These are phyloP conservation scores for Auxenochlorella pyrenoidosa DNA, from an alignment of 139 green algal genomes.

Conservation along the genomic window DNA sequence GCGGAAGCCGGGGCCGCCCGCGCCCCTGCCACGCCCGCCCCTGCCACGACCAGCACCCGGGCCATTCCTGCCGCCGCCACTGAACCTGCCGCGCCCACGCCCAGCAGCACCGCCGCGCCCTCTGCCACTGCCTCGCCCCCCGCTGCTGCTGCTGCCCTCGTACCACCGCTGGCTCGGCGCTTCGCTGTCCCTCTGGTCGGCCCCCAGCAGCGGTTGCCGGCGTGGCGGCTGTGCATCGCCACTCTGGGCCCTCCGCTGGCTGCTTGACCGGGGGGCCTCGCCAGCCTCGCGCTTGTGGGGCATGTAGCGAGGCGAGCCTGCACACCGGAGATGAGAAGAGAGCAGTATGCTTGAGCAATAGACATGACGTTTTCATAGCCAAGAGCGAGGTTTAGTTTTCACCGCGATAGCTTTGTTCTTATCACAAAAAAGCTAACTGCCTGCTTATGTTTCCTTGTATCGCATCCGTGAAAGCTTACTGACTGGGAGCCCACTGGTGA, in stretches of 20 bases:
- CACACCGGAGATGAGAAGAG: background rate
- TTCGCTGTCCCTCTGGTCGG: background rate
- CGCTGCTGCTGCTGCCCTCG: background rate
- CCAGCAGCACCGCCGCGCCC: too few species aligned
- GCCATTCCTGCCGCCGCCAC: background rate
- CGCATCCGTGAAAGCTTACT: too few species aligned
- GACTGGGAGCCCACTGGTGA: too few species aligned
- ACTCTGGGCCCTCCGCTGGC: background rate
- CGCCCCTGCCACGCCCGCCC: background rate
- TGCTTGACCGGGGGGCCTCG: background rate
- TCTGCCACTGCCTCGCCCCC: background rate
- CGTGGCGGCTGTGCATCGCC: background rate
- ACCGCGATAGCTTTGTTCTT: too few species aligned
- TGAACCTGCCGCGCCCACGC: too few species aligned
- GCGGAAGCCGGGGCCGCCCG: background rate
- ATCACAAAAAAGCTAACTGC: too few species aligned
- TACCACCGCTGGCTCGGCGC: background rate
- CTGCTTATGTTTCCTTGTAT: too few species aligned
- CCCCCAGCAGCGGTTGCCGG: background rate
- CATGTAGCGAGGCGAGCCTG: constrained; percentile 4
- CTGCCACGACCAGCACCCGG: background rate
- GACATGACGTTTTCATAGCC: too few species aligned
- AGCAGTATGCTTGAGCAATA: background rate
- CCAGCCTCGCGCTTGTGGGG: background rate
- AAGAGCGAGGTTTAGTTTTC: too few species aligned